These are phyloP conservation scores for Plasmodium malariae DNA, from an alignment of 169 alveolate genomes.

Conservation along the genomic window DNA sequence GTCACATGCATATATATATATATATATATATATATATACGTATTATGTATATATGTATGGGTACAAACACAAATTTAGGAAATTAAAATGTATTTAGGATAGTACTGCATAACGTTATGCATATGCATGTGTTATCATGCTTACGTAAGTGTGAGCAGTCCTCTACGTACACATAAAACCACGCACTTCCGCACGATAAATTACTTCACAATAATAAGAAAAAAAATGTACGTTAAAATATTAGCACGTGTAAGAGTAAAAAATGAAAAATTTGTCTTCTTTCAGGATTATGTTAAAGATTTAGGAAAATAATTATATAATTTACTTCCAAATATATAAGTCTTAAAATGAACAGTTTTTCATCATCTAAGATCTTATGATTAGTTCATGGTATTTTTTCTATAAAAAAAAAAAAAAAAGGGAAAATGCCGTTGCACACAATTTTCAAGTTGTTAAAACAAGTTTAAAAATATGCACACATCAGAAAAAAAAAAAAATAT, in stretches of 20 bases:
- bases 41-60: too few species aligned
- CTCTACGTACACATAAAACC: not conserved
- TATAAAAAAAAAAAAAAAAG: conserved; percentile 14
- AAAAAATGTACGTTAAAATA: not conserved
- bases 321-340: not conserved
- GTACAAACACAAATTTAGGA: too few species aligned
- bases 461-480: conserved; percentile 23
- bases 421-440: conserved; percentile 3
- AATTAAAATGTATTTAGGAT: too few species aligned
- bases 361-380: too few species aligned
- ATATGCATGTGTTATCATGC: too few species aligned
- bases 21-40: too few species aligned
- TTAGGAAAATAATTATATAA: not conserved
- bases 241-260: conserved; percentile 4
- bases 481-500: conserved; percentile 51
- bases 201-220: not conserved
- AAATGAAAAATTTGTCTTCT: conserved; percentile 8
- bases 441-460: not conserved
- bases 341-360: conserved; percentile 16
- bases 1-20: too few species aligned
- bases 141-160: too few species aligned
- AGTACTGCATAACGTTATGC: too few species aligned
- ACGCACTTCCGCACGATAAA: not conserved
- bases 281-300: conserved; percentile 2
- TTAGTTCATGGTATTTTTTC: too few species aligned